Base-by-base conservation (phyloP, 2,329 filamentous ascomycete genomes). In the Ophiostoma himal-ulmi region DNA sequence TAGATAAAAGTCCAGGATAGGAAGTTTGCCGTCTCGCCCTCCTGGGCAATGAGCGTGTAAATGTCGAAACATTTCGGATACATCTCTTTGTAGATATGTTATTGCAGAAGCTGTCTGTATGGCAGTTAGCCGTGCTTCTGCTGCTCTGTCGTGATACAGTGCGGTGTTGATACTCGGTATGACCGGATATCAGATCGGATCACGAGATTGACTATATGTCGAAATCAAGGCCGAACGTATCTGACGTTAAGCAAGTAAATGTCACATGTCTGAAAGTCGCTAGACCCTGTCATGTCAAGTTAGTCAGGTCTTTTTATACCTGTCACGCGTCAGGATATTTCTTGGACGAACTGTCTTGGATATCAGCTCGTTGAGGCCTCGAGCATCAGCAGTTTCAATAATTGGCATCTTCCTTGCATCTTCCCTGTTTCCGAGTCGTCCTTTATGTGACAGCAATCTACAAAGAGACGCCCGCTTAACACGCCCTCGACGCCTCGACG, bases 1-100 rank as follows among this genome's bases (percentile, higher is more conserved):
- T 81, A 88, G 84, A 88, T 78, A 73, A 81, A 84, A 79, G 73
- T 82, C 85, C 85, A 84, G 84, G 84, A 86, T 87, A 88, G 85
- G 86, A 88, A 88, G 84, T 86, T 82, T 86, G 78, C 79, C 83
- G 62, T 65, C 82, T 78, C 79, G 77, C 78, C 79, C 79, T 79
- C 76, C 48, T 64, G 76, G 78, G 78, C 80, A 76, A 79, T 83
- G 83, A 81, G 82, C 82, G 82, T 52, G 71, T 82, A 81, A 81
- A 86, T 85, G 86, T 85, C 84, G 85, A 86, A 82, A 76, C 62
- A 84, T 86, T 83, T 72, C 81, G 84, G 85, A 85, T 82, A 86
- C 81, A 88, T 84, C 75, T 77, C 73, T 71, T 65, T 34, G 5
- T 7, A 10, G 7, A 5, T 20, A 20, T 3, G 17, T 8, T 14